phyloP scores from a whole-genome alignment of 2,329 filamentous ascomycete species.

The Knufia petricola region DNA sequence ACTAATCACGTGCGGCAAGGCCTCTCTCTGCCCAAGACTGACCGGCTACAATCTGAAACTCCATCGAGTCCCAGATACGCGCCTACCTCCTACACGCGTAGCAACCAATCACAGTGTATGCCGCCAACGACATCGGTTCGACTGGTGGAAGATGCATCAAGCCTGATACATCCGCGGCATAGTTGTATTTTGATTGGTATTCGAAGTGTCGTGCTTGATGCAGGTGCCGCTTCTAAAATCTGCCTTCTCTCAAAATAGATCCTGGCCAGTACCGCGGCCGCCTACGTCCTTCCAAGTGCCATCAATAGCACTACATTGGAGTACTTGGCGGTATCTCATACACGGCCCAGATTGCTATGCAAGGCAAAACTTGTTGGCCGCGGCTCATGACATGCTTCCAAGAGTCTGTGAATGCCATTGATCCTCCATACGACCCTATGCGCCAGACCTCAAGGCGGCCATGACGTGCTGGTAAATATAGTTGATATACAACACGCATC shows the following conservation, averaged over 20 bases:
- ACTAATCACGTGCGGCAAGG: neutral
- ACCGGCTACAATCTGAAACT: neutral
- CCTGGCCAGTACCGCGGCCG: neutral
- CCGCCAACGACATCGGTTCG: neutral
- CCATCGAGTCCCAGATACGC: neutral
- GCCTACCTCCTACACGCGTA: neutral
- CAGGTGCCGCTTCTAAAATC: conserved; percentile 1
- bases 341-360: neutral
- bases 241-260: neutral
- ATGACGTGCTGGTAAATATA: neutral
- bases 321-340: conserved; percentile 1
- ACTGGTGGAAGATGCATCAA: neutral
- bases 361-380: neutral
- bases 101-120: neutral
- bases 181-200: conserved; percentile 5
- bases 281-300: neutral
- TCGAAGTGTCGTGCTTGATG: neutral
- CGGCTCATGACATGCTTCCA: conserved; percentile 1
- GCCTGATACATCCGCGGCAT: neutral
- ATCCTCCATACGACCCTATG: neutral
- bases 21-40: no score
- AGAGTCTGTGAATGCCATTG: neutral
- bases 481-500: neutral
- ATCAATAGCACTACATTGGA: neutral
- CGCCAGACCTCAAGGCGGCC: conserved; percentile 3